Evolutionary conservation across 495 filamentous ascomycete species (phyloP).

Genomic region (Mycothermus thermophilus): DNA sequence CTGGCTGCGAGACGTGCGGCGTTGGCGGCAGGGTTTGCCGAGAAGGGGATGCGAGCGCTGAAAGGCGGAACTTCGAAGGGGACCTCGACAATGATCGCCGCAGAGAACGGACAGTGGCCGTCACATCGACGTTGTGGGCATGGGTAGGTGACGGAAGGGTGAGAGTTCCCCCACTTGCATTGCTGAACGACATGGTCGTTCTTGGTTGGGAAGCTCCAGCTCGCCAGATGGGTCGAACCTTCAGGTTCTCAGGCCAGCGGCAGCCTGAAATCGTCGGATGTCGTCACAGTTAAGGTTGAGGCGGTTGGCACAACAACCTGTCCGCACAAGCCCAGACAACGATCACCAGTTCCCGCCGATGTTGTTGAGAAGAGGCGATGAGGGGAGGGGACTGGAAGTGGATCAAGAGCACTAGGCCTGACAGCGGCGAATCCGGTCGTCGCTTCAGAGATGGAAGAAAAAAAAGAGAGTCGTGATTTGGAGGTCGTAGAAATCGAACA

Average conservation of each 20-base stretch:
- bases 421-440: slow-evolving; percentile 13
- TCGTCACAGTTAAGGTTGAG: no score
- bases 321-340: no score
- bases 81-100: slow-evolving; percentile 76
- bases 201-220: slow-evolving; percentile 1
- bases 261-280: no score
- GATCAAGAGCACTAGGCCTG: background rate
- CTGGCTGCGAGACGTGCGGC: slow-evolving; percentile 1
- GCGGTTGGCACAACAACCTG: no score
- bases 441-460: slow-evolving; percentile 1
- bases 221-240: background rate
- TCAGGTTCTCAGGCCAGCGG: no score
- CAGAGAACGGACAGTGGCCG: slow-evolving; percentile 60
- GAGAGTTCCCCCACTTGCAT: slow-evolving; percentile 57
- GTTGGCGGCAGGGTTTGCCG: slow-evolving; percentile 6
- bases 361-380: slow-evolving; percentile 1
- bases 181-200: slow-evolving; percentile 26
- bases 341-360: no score
- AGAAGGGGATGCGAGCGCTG: slow-evolving; percentile 12
- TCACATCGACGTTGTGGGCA: slow-evolving; percentile 63
- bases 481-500: no score
- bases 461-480: background rate
- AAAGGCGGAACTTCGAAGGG: slow-evolving; percentile 66
- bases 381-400: no score
- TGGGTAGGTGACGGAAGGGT: slow-evolving; percentile 75